A percentile compares a stretch with the other conserved stretches of the same genome.
phyloP scores from a whole-genome alignment of 257 asterid species.

The Gentiana straminea region DNA sequence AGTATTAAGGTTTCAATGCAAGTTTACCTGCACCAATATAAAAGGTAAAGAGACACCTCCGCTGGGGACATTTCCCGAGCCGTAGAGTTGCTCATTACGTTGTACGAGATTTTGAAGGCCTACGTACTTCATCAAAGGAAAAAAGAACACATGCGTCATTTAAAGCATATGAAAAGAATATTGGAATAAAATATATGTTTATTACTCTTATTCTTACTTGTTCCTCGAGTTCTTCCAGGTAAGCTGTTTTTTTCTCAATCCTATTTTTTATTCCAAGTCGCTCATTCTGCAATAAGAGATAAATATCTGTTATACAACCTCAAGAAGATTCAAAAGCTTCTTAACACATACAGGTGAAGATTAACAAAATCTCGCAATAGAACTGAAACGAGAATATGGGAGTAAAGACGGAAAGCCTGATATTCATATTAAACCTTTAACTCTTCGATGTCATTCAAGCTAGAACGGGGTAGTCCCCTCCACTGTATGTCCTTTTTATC shows the following conservation, averaged over 20 bases:
- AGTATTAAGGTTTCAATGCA: background rate
- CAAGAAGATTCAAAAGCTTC: background rate
- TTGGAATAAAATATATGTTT: background rate
- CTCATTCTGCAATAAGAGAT: constrained; percentile 51
- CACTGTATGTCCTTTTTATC: constrained; percentile 98
- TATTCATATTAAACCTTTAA: constrained; percentile 35
- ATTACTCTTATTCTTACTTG: constrained; percentile 38
- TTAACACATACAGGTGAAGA: background rate
- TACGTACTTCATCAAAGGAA: constrained; percentile 31
- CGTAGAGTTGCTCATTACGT: constrained; percentile 73
- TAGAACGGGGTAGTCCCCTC: constrained; percentile 93
- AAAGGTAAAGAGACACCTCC: constrained; percentile 98
- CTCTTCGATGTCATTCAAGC: constrained; percentile 79
- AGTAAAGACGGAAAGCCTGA: constrained; percentile 1
- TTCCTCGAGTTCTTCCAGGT: constrained; percentile 85
- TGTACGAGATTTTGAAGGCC: constrained; percentile 82
- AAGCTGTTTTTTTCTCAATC: constrained; percentile 83
- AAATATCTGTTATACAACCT: background rate
- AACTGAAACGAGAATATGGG: background rate
- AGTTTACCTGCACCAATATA: constrained; percentile 83
- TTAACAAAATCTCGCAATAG: background rate
- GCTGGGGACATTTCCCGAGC: constrained; percentile 83
- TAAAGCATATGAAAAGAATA: background rate
- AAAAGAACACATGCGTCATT: background rate
- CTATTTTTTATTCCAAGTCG: constrained; percentile 61